phyloP scores from a whole-genome alignment of 352 stramenopile genomes.

The Globisporangium carolinianum region DNA sequence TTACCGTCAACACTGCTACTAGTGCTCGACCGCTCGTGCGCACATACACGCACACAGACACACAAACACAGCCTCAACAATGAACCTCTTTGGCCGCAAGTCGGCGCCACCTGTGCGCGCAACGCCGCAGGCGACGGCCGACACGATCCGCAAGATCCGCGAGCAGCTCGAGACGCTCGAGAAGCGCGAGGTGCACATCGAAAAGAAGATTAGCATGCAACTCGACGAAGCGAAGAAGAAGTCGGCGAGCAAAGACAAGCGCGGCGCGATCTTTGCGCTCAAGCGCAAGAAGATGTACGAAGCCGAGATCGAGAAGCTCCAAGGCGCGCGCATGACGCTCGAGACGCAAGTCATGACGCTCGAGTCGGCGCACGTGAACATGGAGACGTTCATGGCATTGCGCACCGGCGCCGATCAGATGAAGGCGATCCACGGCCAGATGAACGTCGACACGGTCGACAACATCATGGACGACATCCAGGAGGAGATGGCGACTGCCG shows the following conservation, averaged over 20 bases:
- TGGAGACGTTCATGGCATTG: conserved; percentile 96
- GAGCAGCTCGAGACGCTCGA: conserved; percentile 89
- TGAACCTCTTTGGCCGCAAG: conserved; percentile 87
- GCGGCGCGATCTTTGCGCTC: conserved; percentile 95
- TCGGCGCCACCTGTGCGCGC: conserved; percentile 42
- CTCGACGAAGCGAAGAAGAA: conserved; percentile 94
- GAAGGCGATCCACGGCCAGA: conserved; percentile 92
- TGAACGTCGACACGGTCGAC: conserved; percentile 96
- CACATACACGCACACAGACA: neutral
- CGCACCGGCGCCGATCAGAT: conserved; percentile 90
- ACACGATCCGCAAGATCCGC: conserved; percentile 88
- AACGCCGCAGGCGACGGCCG: conserved; percentile 59
- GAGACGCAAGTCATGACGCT: conserved; percentile 91
- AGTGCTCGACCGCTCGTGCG: neutral
- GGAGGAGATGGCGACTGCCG: conserved; percentile 94
- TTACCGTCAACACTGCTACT: no score
- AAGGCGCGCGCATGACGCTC: conserved; percentile 95
- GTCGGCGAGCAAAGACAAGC: conserved; percentile 95
- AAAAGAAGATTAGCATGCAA: conserved; percentile 95
- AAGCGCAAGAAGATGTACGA: conserved; percentile 99
- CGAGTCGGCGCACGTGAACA: conserved; percentile 92
- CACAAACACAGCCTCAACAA: conserved; percentile 10
- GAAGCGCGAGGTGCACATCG: conserved; percentile 94
- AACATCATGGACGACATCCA: conserved; percentile 98
- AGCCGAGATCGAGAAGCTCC: conserved; percentile 96